A percentile compares a stretch with the other conserved stretches of the same genome.
phyloP scores from a whole-genome alignment of 2,329 filamentous ascomycete genomes.

The Cadophora luteo-olivacea region DNA sequence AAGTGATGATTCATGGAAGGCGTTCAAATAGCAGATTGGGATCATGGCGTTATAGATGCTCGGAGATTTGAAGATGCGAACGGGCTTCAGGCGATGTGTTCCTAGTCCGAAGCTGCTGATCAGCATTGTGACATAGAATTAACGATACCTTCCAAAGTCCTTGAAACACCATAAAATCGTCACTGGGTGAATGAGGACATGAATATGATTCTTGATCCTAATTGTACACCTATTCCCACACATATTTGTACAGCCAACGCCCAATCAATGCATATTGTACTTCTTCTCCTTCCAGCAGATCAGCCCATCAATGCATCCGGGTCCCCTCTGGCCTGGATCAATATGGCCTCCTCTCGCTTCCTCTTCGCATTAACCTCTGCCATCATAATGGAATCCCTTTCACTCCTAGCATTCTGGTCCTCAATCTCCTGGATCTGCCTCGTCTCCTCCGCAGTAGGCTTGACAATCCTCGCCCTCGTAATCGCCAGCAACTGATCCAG shows the following conservation, averaged over 20 bases:
- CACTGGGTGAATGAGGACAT: not conserved
- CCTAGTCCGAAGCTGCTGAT: not conserved
- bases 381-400: constrained; percentile 61
- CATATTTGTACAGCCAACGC: constrained; percentile 35
- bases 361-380: constrained; percentile 60
- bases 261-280: constrained; percentile 29
- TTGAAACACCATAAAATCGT: not conserved
- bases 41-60: not conserved
- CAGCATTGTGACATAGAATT: constrained; percentile 1
- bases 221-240: constrained; percentile 8
- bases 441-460: constrained; percentile 65
- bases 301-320: constrained; percentile 11
- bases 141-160: not conserved
- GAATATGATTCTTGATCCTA: not conserved
- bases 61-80: not conserved
- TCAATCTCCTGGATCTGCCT: constrained; percentile 63
- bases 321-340: constrained; percentile 57
- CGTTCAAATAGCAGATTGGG: not conserved
- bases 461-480: constrained; percentile 64
- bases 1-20: constrained; percentile 57
- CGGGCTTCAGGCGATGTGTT: not conserved
- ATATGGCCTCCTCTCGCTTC: constrained; percentile 66
- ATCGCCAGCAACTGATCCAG: constrained; percentile 65
- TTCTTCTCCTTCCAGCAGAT: constrained; percentile 1
- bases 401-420: constrained; percentile 57